A percentile compares a stretch with the other conserved stretches of the same genome.
Conservation (phyloP, 495 filamentous ascomycete genomes). For the Opeltia flavorubescens region DNA sequence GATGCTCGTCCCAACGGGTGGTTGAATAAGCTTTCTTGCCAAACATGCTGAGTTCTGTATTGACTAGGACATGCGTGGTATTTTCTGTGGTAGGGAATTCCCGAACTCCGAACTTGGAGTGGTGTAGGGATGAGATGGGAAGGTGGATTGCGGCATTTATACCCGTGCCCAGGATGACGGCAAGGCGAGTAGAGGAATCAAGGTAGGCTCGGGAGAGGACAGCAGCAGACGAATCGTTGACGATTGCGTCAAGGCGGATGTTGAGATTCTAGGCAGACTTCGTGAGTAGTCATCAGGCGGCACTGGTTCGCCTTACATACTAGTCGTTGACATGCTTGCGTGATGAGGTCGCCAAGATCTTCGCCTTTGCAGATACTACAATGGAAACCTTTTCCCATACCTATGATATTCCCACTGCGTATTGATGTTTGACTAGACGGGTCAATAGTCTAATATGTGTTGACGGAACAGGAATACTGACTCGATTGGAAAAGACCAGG, state of each 20-base stretch:
- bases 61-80: slow-evolving; percentile 54
- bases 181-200: slow-evolving; percentile 49
- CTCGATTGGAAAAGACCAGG: slow-evolving; percentile 59
- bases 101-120: slow-evolving; percentile 40
- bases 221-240: slow-evolving; percentile 74
- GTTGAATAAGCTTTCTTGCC: slow-evolving; percentile 53
- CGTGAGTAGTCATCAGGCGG: background rate
- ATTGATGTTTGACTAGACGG: slow-evolving; percentile 37
- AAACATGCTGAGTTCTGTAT: slow-evolving; percentile 83
- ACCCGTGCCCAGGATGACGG: slow-evolving; percentile 73
- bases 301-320: slow-evolving; percentile 14
- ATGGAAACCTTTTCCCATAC: slow-evolving; percentile 56
- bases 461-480: slow-evolving; percentile 19
- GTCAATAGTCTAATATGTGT: background rate
- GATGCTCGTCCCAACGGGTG: slow-evolving; percentile 58
- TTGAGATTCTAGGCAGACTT: slow-evolving; percentile 22
- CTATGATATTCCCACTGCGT: slow-evolving; percentile 39
- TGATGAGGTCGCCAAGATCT: slow-evolving; percentile 45
- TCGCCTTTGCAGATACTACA: slow-evolving; percentile 43
- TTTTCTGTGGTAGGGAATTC: slow-evolving; percentile 32
- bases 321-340: slow-evolving; percentile 36
- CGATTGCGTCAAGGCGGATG: slow-evolving; percentile 52
- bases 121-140: slow-evolving; percentile 47
- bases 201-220: slow-evolving; percentile 66
- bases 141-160: slow-evolving; percentile 71